Evolutionary conservation across 371 early-diverging fungal genomes (phyloP), one percentile per base, ranked within the genome.

Genomic region (Mortierella sp.): DNA sequence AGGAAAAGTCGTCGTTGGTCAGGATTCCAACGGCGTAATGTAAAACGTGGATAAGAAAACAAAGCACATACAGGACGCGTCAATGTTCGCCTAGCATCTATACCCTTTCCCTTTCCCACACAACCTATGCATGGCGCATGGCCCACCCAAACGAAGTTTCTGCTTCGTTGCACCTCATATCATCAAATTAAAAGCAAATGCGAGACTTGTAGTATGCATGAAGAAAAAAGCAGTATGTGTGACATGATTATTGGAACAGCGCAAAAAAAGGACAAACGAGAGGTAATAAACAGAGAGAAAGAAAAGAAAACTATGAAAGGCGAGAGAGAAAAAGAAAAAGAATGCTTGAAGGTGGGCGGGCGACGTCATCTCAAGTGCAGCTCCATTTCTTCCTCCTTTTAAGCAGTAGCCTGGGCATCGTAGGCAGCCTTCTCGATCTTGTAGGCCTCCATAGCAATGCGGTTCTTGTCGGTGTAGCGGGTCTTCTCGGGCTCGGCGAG

Each of bases 351-450:
- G 16, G 24, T 35, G 24, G 65, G 32, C 21, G 38, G 3, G 21
- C 65, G 65, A 18, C 18, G 38, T 10, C 38, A 21, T 35, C 60
- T 60, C 60, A 32, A 32, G 48, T 14, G 35, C 29, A 60, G 5
- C 16, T 16, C 6, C 27, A 4, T 60, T 12, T 60, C 11, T 29
- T 63, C 18, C 21, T 41, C 32, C 8, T 24, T 41, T 65, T 65
- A 65, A 65, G 65, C 65, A 38, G 65, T 65, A 24, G 65, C 65
- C 41, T 65, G 65, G 32, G 65, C 65, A 65, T 65, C 65, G 54
- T 85, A 85, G 27, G 73, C 81, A 58, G 79, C 79, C 82, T 79
- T 85, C 68, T 71, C 70, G 60, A 27, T 56, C 76, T 79, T 76
- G 79, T 81, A 85, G 6, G 54, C 55, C 51, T 65, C 75, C 24